phyloP scores from a whole-genome alignment of 2,329 filamentous ascomycete species.

The Rutstroemia sp. region DNA sequence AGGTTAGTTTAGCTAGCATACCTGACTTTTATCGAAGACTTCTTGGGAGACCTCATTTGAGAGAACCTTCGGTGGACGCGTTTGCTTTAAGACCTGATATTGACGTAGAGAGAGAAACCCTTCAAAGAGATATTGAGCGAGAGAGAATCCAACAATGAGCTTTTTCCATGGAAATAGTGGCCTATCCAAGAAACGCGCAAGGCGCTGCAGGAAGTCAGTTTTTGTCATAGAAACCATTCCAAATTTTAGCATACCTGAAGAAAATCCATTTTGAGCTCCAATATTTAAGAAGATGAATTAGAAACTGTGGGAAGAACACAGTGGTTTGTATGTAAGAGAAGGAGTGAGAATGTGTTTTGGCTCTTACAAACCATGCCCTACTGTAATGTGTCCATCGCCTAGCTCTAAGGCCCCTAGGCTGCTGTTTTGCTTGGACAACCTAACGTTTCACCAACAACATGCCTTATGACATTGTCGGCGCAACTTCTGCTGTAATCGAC shows the following conservation, averaged over 20 bases:
- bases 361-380: not conserved
- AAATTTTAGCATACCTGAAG: constrained; percentile 25
- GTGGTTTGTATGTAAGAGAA: not conserved
- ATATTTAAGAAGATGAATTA: not conserved
- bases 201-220: constrained; percentile 42
- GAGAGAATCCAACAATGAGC: constrained; percentile 87
- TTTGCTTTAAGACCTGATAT: constrained; percentile 76
- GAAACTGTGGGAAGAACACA: not conserved
- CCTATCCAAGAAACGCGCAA: constrained; percentile 81
- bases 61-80: constrained; percentile 76
- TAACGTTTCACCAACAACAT: not conserved
- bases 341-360: not conserved
- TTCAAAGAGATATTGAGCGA: constrained; percentile 87
- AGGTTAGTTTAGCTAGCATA: constrained; percentile 28
- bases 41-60: constrained; percentile 81
- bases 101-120: constrained; percentile 84
- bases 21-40: constrained; percentile 90
- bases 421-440: not conserved
- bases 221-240: not conserved
- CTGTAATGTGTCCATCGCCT: not conserved
- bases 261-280: constrained; percentile 27
- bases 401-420: not conserved
- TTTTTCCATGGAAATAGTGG: constrained; percentile 96
- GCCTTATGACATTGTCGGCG: not conserved
- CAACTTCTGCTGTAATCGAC: too few species aligned